Base-by-base conservation (phyloP, 495 filamentous ascomycete species). In the Bacidia gigantensis region DNA sequence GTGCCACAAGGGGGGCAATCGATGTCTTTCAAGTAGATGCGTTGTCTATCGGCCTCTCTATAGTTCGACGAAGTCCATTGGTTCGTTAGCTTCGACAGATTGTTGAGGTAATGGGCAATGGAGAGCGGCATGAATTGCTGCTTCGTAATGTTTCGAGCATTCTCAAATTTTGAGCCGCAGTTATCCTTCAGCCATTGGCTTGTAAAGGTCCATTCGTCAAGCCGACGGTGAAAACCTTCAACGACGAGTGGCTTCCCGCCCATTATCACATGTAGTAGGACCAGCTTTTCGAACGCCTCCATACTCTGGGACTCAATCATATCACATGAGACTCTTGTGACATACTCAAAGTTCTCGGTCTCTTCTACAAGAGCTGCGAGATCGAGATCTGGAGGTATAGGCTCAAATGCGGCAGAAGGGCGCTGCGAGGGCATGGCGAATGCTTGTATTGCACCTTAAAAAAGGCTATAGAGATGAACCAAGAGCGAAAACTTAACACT, bases 21-120 rank as follows among this genome's bases (percentile, higher is more conserved):
- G 55, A 97, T 93, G 62, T 97, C 90, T 58, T 97, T 97, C 51
- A 95, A 66, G 64, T 97, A 97, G 2, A 96, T 76, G 11, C 92
- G 80, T 60, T 98, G 92, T 12, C 81, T 75, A 39, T 75, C 71
- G 41, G 80, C 72, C 20, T 89, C 80, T 49, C 73, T 74, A 60
- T 81, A 92, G 56, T 81, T 87, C 11, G 70, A 66, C 0, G 72
- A 60, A 3, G 70, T 85, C 65, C 82, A 89, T 58, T 86, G 84
- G 32, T 86, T 79, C 1, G 88, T 76, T 39, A 97, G 73, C 53
- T 77, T 77, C 20, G 77, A 72, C 79, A 96, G 79, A 47, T 84
- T 89, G 48, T 81, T 80, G 11, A 98, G 69, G 66, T 98, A 98
- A 62, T 96, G 90, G 10, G 78, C 81, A 41, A 88, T 82, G 0